Conservation (phyloP, 345 rosid species). For the Gossypium sturtianum region DNA sequence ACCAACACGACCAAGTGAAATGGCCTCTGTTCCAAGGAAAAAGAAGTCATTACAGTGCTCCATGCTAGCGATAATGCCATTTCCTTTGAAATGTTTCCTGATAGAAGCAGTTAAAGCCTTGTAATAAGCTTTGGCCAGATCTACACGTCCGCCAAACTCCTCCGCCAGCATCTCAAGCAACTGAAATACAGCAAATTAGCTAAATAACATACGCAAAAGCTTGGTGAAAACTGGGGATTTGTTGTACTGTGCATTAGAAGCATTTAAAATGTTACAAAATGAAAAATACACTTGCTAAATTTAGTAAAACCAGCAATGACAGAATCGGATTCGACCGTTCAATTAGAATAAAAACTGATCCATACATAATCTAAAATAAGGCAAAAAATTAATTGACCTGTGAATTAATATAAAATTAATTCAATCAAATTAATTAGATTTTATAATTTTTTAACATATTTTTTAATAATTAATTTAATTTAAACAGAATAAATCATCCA, state of each 20-base stretch:
- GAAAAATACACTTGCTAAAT: too few relatives aligned
- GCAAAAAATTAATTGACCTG: too few relatives aligned
- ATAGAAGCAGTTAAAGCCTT: constrained; percentile 68
- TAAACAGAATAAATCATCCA: too few relatives aligned
- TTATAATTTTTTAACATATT: too few relatives aligned
- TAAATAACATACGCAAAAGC: neutral
- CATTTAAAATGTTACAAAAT: too few relatives aligned
- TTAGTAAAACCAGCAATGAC: too few relatives aligned
- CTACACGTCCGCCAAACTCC: constrained; percentile 83
- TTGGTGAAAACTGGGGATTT: neutral
- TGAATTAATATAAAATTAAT: too few relatives aligned
- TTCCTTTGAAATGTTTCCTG: constrained; percentile 72
- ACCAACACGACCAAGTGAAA: constrained; percentile 90
- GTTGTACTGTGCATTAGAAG: neutral
- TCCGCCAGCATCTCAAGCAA: constrained; percentile 79
- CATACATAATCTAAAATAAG: too few relatives aligned
- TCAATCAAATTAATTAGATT: too few relatives aligned
- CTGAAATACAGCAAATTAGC: constrained; percentile 31
- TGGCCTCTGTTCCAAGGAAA: constrained; percentile 89
- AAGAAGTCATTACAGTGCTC: constrained; percentile 93
- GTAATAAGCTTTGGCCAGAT: constrained; percentile 75
- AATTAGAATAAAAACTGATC: too few relatives aligned
- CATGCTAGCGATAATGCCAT: constrained; percentile 96
- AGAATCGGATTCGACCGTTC: too few relatives aligned
- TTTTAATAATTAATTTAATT: too few relatives aligned